Conservation (phyloP, 441 rosid genomes). For the Euphorbia celastroides region DNA sequence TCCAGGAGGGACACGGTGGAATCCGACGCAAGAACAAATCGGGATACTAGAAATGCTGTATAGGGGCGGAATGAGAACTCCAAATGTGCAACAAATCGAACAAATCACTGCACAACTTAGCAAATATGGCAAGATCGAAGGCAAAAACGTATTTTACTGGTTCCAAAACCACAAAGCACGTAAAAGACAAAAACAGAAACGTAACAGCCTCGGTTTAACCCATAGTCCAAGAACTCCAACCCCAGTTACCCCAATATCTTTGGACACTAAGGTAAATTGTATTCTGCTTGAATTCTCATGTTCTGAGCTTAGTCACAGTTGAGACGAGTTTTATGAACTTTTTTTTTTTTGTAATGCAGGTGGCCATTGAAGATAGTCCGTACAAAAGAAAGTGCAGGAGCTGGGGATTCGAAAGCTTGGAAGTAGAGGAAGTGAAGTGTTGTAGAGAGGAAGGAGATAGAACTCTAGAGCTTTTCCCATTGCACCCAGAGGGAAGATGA, state of each 20-base stretch:
- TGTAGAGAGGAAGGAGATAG: conserved; percentile 43
- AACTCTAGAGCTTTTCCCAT: conserved; percentile 94
- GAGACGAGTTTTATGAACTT: no score
- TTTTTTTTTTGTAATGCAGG: no score
- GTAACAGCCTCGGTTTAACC: conserved; percentile 43
- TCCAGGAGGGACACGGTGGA: conserved; percentile 95
- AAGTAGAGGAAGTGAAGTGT: conserved; percentile 40
- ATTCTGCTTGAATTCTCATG: no score
- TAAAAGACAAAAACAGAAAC: conserved; percentile 89
- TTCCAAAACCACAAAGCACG: conserved; percentile 99
- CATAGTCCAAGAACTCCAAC: conserved; percentile 35
- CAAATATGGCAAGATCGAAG: conserved; percentile 92
- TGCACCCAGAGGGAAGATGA: conserved; percentile 87
- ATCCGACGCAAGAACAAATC: conserved; percentile 95
- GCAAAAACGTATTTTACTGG: conserved; percentile 97
- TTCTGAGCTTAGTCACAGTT: no score
- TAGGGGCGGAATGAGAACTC: conserved; percentile 86
- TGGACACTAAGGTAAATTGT: conserved; percentile 36
- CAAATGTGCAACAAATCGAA: conserved; percentile 87
- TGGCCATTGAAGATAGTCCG: conserved; percentile 45
- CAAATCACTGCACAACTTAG: conserved; percentile 77
- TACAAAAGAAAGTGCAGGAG: conserved; percentile 84
- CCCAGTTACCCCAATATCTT: conserved; percentile 28
- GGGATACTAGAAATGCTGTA: conserved; percentile 89
- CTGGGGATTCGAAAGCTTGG: conserved; percentile 74